Conservation (phyloP, 2,329 filamentous ascomycete species). For the Penicillium expansum region DNA sequence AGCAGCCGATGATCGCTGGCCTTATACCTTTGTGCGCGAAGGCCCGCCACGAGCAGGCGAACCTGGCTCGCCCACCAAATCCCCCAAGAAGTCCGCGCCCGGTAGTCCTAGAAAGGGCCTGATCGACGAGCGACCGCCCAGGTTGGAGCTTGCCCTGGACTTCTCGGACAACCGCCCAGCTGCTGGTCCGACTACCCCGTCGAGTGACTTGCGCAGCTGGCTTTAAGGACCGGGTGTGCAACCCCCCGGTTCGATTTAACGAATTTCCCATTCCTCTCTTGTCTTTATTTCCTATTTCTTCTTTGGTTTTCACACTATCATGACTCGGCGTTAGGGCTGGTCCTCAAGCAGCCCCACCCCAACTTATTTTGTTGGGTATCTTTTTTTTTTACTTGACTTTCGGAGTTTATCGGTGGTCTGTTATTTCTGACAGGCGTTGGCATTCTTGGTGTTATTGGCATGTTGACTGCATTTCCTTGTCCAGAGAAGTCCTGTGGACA, state of each 20-base stretch:
- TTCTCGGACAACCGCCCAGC: slow-evolving; percentile 24
- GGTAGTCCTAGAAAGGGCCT: slow-evolving; percentile 46
- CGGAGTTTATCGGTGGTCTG: slow-evolving; percentile 13
- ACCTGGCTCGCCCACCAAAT: slow-evolving; percentile 43
- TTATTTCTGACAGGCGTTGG: slow-evolving; percentile 19
- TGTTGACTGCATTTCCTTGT: slow-evolving; percentile 12
- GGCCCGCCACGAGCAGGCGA: slow-evolving; percentile 43
- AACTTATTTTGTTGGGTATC: slow-evolving; percentile 8
- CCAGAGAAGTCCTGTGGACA: slow-evolving; percentile 17
- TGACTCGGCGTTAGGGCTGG: slow-evolving; percentile 24
- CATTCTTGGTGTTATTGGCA: slow-evolving; percentile 23
- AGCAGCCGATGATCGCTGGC: slow-evolving; percentile 83
- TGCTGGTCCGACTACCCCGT: slow-evolving; percentile 22
- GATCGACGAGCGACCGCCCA: slow-evolving; percentile 54
- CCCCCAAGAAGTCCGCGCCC: slow-evolving; percentile 45
- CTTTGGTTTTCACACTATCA: slow-evolving; percentile 20
- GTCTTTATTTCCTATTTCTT: slow-evolving; percentile 14
- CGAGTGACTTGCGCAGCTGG: slow-evolving; percentile 38
- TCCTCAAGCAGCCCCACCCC: slow-evolving; percentile 1
- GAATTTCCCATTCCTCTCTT: slow-evolving; percentile 14
- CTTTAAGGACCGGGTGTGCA: slow-evolving; percentile 26
- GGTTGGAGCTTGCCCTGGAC: slow-evolving; percentile 53
- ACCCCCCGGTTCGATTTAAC: slow-evolving; percentile 1
- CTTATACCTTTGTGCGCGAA: slow-evolving; percentile 70
- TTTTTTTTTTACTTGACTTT: slow-evolving; percentile 11